phyloP scores from a whole-genome alignment of 1,284 basidiomycete genomes.

The Cronartium quercuum region DNA sequence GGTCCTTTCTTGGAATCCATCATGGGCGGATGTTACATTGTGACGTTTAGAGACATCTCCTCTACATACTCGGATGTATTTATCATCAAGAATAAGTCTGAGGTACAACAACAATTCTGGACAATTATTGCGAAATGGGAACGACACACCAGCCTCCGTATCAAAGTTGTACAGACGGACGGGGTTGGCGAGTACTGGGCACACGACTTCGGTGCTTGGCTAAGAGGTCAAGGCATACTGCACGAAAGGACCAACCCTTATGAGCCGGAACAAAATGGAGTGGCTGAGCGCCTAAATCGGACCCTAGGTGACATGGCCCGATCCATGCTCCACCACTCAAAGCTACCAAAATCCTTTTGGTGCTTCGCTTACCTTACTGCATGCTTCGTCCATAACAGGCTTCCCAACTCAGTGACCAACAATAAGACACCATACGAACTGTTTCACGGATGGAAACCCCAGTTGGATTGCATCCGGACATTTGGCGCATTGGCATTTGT shows the following conservation, averaged over 20 bases:
- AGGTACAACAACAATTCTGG: not conserved
- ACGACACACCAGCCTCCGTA: not conserved
- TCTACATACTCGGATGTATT: constrained; percentile 4
- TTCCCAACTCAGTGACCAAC: not conserved
- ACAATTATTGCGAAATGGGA: constrained; percentile 6
- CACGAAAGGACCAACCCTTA: constrained; percentile 7
- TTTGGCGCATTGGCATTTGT: constrained; percentile 29
- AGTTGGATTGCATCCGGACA: not conserved
- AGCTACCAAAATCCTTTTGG: not conserved
- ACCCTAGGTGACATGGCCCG: not conserved
- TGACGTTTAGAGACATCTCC: not conserved
- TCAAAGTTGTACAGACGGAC: constrained; percentile 13
- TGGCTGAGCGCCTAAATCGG: not conserved
- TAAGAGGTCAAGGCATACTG: constrained; percentile 11
- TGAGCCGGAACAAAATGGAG: not conserved
- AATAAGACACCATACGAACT: not conserved
- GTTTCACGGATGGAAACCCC: not conserved
- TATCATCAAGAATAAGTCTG: not conserved
- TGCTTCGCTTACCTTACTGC: not conserved
- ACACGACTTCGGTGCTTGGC: not conserved
- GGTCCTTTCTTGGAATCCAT: constrained; percentile 15
- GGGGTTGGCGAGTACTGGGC: constrained; percentile 1
- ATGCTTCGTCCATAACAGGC: not conserved
- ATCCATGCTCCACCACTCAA: not conserved
- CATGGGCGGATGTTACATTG: not conserved